These are phyloP conservation scores for Sugiyamaella qingdaonensis DNA, from an alignment of 805 yeast genomes.

Conservation along the genomic window DNA sequence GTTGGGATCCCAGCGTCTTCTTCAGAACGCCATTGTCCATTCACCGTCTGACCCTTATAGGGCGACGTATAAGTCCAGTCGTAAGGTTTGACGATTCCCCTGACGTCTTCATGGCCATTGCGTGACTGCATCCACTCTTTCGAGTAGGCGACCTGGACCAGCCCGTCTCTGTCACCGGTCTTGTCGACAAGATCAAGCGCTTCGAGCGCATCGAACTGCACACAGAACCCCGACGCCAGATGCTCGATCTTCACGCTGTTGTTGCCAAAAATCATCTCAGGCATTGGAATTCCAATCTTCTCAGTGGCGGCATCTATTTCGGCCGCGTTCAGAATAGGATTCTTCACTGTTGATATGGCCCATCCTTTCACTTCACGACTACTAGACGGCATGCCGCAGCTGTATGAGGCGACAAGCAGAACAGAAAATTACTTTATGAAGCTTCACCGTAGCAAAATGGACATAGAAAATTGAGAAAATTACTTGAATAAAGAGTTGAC, in stretches of 20 bases:
- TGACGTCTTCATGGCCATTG: constrained; percentile 40
- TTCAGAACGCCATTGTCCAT: constrained; percentile 23
- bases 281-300: constrained; percentile 72
- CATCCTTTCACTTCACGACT: constrained; percentile 53
- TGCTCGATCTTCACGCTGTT: constrained; percentile 57
- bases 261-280: constrained; percentile 97
- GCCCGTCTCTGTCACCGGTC: constrained; percentile 43
- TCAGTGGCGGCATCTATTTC: constrained; percentile 68
- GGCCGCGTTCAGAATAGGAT: constrained; percentile 68
- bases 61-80: constrained; percentile 95
- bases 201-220: constrained; percentile 72
- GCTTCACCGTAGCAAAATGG: no score
- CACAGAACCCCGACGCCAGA: constrained; percentile 37
- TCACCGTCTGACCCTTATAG: constrained; percentile 58
- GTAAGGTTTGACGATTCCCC: constrained; percentile 70
- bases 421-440: no score
- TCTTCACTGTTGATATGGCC: constrained; percentile 67
- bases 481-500: neutral
- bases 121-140: constrained; percentile 63
- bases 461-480: neutral
- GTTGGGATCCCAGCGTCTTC: constrained; percentile 54
- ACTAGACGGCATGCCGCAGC: neutral
- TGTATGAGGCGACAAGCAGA: neutral
- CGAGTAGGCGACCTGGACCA: constrained; percentile 77
- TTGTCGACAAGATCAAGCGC: constrained; percentile 62